Base-by-base conservation (phyloP, 768 basidiomycete genomes). In the Coprinopsis sp. region DNA sequence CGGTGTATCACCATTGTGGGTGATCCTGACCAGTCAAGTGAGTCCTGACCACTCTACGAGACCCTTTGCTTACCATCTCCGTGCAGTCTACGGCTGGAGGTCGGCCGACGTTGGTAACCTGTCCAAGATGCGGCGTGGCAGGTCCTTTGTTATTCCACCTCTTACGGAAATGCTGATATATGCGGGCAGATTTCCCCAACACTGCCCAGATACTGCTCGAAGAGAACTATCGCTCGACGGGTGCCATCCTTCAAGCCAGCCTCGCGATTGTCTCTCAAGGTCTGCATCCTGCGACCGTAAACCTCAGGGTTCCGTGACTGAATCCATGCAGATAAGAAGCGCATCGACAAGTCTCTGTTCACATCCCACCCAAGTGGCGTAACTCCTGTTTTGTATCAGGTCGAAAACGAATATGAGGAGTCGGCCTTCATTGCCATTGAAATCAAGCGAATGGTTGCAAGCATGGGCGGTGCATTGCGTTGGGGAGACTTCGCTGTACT, bases 1-100 rank as follows among this genome's bases (percentile, higher is more conserved):
- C 64, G 70, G 23, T 79, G 81, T 51, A 70, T 91, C 22, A 90
- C 84, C 3, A 77, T 93, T 31, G 90, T 94, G 2, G 91, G 91
- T 0, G 91, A 94, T 65, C 91, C 91, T 0, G 91, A 94, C 61
- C 91, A 94, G 59, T 90, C 88, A 1, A 92, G 84, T 83, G 53
- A 33, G 52, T 34, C 18, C 22, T 29, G 44, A 25, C 11, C n/a
- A n/a, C 30, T 31, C 30, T 8, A 31, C 30, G 30, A 31, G 30
- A 30, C 11, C 8, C 7, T 36, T 24, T 33, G 27, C 22, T 19
- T 47, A 10, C 42, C 53, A n/a, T 37, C 11, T 11, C 24, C 40
- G 52, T 16, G 38, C 47, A 83, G 80, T 91, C 33, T 91, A 91
- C 54, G 89, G 88, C 7, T 94, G 91, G 91, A 77, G 91, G 11